A percentile compares a stretch with the other conserved stretches of the same genome.
phyloP scores from a whole-genome alignment of 2,329 filamentous ascomycete genomes.

The Daldinia eschscholtzii region DNA sequence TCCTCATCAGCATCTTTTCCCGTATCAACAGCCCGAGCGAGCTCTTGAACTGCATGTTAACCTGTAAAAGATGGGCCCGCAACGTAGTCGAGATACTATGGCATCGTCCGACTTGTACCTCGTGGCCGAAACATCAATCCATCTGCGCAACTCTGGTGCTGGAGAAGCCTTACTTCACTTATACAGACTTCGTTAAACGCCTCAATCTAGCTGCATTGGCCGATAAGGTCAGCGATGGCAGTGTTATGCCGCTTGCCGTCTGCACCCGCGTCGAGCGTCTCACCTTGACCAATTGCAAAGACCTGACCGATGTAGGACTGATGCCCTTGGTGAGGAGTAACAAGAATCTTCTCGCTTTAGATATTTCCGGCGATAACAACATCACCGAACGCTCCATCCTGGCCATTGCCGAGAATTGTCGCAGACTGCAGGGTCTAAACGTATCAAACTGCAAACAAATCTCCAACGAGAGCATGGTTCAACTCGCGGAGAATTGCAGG shows the following conservation, averaged over 20 bases:
- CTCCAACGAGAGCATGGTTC: constrained; percentile 77
- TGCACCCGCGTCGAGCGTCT: constrained; percentile 94
- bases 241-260: constrained; percentile 80
- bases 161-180: constrained; percentile 84
- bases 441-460: constrained; percentile 87
- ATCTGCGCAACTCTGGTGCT: constrained; percentile 84
- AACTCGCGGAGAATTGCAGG: constrained; percentile 72
- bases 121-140: constrained; percentile 82
- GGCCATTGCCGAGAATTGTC: constrained; percentile 85
- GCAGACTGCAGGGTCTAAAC: constrained; percentile 89
- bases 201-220: constrained; percentile 88
- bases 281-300: constrained; percentile 89
- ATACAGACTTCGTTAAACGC: constrained; percentile 90
- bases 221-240: constrained; percentile 85
- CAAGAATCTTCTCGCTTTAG: constrained; percentile 84
- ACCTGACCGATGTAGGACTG: constrained; percentile 86
- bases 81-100: constrained; percentile 94
- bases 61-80: constrained; percentile 92
- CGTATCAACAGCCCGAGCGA: constrained; percentile 83
- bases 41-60: constrained; percentile 88
- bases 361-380: constrained; percentile 83
- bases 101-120: constrained; percentile 92
- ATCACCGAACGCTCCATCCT: constrained; percentile 57
- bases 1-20: constrained; percentile 91
- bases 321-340: constrained; percentile 84